Evolutionary conservation across 2,329 filamentous ascomycete species (phyloP).

Genomic region (Cercospora sp.): DNA sequence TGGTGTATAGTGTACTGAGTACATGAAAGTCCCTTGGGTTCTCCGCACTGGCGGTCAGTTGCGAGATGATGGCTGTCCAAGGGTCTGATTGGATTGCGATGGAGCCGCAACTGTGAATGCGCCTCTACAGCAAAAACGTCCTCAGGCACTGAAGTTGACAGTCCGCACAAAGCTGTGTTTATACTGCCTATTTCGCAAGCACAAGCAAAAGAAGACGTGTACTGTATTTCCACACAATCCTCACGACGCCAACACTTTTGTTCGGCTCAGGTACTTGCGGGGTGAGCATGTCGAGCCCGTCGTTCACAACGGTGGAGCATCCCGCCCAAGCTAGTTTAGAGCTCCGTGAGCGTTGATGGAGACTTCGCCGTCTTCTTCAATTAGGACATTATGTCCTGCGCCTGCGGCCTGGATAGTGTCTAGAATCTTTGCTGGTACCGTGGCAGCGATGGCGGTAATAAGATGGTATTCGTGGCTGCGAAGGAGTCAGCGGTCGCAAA

Average conservation of each 20-base stretch:
- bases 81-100: background rate
- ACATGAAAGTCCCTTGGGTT: background rate
- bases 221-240: background rate
- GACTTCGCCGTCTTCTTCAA: slow-evolving; percentile 70
- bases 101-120: background rate
- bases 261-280: background rate
- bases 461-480: slow-evolving; percentile 35
- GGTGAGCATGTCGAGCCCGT: background rate
- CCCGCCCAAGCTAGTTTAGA: background rate
- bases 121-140: background rate
- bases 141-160: background rate
- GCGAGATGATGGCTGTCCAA: background rate
- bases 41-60: background rate
- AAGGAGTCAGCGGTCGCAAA: slow-evolving; percentile 22
- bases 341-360: slow-evolving; percentile 8
- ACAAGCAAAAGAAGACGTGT: background rate
- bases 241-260: background rate
- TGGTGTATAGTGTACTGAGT: background rate
- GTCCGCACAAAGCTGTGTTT: background rate
- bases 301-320: background rate
- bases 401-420: slow-evolving; percentile 66
- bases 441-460: slow-evolving; percentile 46
- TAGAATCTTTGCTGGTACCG: slow-evolving; percentile 68
- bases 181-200: background rate
- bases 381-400: slow-evolving; percentile 59